Percentiles rank a stretch among this genome's conserved stretches.
Conservation (phyloP, 2,329 filamentous ascomycete genomes). For the Talaromyces sp. region DNA sequence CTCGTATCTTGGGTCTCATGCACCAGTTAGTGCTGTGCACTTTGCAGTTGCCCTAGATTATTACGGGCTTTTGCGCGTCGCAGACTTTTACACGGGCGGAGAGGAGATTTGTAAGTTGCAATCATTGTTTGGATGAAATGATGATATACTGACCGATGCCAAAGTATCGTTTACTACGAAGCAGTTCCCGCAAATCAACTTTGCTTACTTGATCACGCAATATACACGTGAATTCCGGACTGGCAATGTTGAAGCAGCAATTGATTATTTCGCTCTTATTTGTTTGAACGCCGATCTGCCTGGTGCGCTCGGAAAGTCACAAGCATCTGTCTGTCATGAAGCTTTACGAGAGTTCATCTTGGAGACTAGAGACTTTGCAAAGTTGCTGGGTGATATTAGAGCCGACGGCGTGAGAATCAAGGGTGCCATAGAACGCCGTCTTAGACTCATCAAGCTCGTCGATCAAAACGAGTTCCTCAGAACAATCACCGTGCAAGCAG, state of each 20-base stretch:
- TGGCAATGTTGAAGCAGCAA: constrained; percentile 80
- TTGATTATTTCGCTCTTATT: constrained; percentile 88
- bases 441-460: constrained; percentile 72
- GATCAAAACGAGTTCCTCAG: constrained; percentile 82
- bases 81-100: constrained; percentile 70
- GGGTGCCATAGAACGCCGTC: constrained; percentile 82
- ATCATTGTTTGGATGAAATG: constrained; percentile 20
- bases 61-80: constrained; percentile 84
- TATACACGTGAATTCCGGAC: constrained; percentile 96
- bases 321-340: constrained; percentile 82
- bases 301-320: constrained; percentile 69
- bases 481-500: constrained; percentile 89
- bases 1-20: constrained; percentile 84
- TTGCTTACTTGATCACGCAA: constrained; percentile 86
- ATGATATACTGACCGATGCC: background rate
- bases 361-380: constrained; percentile 95
- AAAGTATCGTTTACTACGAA: constrained; percentile 54
- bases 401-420: constrained; percentile 79
- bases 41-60: constrained; percentile 86
- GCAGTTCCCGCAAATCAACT: constrained; percentile 76
- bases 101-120: constrained; percentile 60
- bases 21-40: constrained; percentile 90
- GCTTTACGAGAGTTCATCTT: constrained; percentile 89
- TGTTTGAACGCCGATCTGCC: constrained; percentile 84
- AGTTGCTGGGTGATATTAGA: constrained; percentile 85